Base-by-base conservation (phyloP, 139 green algal genomes). In the Coccomyxa sp. region DNA sequence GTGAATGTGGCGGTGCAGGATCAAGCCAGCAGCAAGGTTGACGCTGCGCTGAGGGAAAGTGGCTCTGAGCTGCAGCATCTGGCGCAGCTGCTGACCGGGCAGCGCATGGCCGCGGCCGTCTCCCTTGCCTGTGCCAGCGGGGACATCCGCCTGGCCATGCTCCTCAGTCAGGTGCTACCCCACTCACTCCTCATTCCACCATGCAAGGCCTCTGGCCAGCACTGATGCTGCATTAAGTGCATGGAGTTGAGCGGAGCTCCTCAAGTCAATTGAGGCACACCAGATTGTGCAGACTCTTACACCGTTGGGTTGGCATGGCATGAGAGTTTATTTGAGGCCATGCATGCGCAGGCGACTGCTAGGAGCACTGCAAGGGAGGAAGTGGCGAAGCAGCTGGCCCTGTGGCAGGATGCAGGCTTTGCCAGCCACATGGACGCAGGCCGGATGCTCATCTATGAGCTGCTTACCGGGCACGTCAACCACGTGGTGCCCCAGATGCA, bases 81-180 rank as follows among this genome's bases (percentile, higher is more conserved):
- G 22, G 70, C 70, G 12, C 71, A 73, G 29, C 37, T 82, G 79
- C 85, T 98, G 78, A 87, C 80, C 31, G 93, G 86, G 0, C 89
- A 91, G 54, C 86, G 87, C 64, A 68, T 89, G 34, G 78, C 81
- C 2, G 74, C 81, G 6, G 90, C 90, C 0, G 77, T 78, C 16
- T 87, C 82, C 2, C 68, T 86, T n/a, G 94, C 94, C 7, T 84
- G 85, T 7, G 83, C 82, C 5, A 74, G 69, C 0, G 91, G 94
- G 7, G 90, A 97, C 77, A 77, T 88, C 4, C 82, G 90, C 3
- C 88, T 98, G 70, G 91, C 90, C 8, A 87, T 87, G 37, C 82
- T 98, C n/a, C 55, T 98, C 31, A 79, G 89, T 8, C 73, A 82
- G 77, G 86, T 86, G 72, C n/a, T n/a, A n/a, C n/a, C n/a, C n/a